Conservation (phyloP, 305 asterid species). For the Striga hermonthica region DNA sequence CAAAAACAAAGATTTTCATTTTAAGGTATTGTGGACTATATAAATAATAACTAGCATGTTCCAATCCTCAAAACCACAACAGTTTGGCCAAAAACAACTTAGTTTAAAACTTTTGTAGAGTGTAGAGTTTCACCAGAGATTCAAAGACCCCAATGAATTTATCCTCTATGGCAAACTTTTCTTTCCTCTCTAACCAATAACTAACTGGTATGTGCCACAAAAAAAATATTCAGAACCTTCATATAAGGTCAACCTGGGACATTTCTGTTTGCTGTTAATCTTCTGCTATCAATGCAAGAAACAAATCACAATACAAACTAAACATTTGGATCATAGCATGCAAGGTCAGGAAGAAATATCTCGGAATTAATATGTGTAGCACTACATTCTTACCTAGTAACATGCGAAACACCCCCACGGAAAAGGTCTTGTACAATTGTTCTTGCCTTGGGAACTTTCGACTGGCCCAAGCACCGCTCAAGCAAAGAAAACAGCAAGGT, state of each 20-base stretch:
- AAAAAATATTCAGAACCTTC: not conserved
- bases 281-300: not conserved
- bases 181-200: slow-evolving; percentile 11
- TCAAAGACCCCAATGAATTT: slow-evolving; percentile 16
- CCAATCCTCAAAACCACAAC: slow-evolving; percentile 7
- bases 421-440: slow-evolving; percentile 86
- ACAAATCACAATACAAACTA: slow-evolving; percentile 23
- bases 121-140: slow-evolving; percentile 17
- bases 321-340: slow-evolving; percentile 17
- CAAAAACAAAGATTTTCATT: slow-evolving; percentile 10
- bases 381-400: slow-evolving; percentile 57
- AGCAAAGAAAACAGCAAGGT: slow-evolving; percentile 90
- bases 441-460: slow-evolving; percentile 70
- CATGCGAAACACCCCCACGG: slow-evolving; percentile 97
- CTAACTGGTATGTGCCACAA: slow-evolving; percentile 12
- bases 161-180: not conserved
- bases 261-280: slow-evolving; percentile 17
- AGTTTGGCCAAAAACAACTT: not conserved
- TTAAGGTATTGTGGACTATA: slow-evolving; percentile 15
- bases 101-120: not conserved
- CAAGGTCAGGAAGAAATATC: slow-evolving; percentile 27
- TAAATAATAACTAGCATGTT: slow-evolving; percentile 10
- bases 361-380: slow-evolving; percentile 17
- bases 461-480: slow-evolving; percentile 78
- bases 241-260: slow-evolving; percentile 2